Percentiles rank a stretch among this genome's conserved stretches.
Conservation (phyloP, 345 rosid species). For the Nasturtium officinale region DNA sequence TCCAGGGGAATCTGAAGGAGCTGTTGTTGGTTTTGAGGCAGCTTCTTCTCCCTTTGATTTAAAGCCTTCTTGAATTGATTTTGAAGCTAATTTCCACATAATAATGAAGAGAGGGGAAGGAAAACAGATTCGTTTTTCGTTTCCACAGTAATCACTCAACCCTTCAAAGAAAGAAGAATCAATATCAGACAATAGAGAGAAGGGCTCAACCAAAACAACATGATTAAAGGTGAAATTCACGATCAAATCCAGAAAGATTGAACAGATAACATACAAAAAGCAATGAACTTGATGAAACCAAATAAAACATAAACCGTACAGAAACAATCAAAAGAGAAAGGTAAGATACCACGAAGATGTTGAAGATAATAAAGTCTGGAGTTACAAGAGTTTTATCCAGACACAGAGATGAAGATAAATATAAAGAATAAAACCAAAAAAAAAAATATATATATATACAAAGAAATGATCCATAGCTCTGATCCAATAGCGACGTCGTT, state of each 20-base stretch:
- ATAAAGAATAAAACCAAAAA: no score
- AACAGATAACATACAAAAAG: slow-evolving; percentile 14
- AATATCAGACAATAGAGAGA: not conserved
- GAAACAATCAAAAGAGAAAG: not conserved
- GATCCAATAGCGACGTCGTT: slow-evolving; percentile 8
- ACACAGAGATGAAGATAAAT: not conserved
- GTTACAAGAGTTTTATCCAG: not conserved
- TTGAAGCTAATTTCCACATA: slow-evolving; percentile 53
- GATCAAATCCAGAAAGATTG: not conserved
- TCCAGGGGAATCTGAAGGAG: slow-evolving; percentile 47
- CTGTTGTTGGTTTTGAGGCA: slow-evolving; percentile 28
- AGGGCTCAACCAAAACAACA: not conserved
- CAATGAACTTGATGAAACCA: slow-evolving; percentile 20
- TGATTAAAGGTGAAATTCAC: slow-evolving; percentile 6
- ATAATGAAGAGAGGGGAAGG: not conserved
- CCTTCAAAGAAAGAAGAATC: slow-evolving; percentile 16
- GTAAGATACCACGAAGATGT: slow-evolving; percentile 25
- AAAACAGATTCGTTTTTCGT: slow-evolving; percentile 1
- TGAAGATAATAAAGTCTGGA: not conserved
- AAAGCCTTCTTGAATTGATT: slow-evolving; percentile 33
- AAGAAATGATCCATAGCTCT: not conserved
- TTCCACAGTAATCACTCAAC: not conserved
- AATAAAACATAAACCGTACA: not conserved
- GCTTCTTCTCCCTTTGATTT: slow-evolving; percentile 36
- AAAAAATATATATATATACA: no score